Conservation (phyloP, 2,329 filamentous ascomycete species). For the Stachybotrys chlorohalonatus region DNA sequence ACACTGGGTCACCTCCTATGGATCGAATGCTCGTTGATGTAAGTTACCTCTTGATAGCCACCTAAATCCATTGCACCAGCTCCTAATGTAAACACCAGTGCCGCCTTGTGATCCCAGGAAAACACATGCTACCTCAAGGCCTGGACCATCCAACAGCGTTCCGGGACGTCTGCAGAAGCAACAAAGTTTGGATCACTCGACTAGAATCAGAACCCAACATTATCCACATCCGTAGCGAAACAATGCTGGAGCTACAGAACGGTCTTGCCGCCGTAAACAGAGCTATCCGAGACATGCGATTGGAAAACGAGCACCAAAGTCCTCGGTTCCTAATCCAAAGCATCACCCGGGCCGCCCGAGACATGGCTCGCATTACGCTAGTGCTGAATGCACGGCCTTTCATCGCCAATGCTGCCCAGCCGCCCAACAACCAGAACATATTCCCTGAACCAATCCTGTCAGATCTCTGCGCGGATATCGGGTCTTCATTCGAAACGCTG, state of each 20-base stretch:
- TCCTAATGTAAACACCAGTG: slow-evolving; percentile 9
- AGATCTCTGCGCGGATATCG: slow-evolving; percentile 10
- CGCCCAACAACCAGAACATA: background rate
- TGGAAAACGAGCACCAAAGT: slow-evolving; percentile 13
- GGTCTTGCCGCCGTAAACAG: slow-evolving; percentile 19
- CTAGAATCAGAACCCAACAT: slow-evolving; percentile 8
- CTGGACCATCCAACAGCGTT: slow-evolving; percentile 14
- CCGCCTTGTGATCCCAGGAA: slow-evolving; percentile 18
- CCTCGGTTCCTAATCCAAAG: slow-evolving; percentile 18
- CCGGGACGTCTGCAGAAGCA: slow-evolving; percentile 15
- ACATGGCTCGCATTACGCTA: slow-evolving; percentile 9
- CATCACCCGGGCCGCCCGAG: slow-evolving; percentile 6
- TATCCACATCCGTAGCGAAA: slow-evolving; percentile 15
- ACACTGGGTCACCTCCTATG: slow-evolving; percentile 13
- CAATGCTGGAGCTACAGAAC: slow-evolving; percentile 13
- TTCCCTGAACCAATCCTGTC: slow-evolving; percentile 3
- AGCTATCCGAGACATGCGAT: slow-evolving; percentile 21
- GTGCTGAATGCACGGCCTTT: slow-evolving; percentile 14
- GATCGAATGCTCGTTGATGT: slow-evolving; percentile 14
- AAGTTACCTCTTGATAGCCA: background rate
- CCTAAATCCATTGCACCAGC: background rate
- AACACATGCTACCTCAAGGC: slow-evolving; percentile 14
- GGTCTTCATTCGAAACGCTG: slow-evolving; percentile 12
- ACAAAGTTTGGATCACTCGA: slow-evolving; percentile 21
- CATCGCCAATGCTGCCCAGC: slow-evolving; percentile 3